Base-by-base conservation (phyloP, 768 basidiomycete genomes). In the Hortiboletus campestris region DNA sequence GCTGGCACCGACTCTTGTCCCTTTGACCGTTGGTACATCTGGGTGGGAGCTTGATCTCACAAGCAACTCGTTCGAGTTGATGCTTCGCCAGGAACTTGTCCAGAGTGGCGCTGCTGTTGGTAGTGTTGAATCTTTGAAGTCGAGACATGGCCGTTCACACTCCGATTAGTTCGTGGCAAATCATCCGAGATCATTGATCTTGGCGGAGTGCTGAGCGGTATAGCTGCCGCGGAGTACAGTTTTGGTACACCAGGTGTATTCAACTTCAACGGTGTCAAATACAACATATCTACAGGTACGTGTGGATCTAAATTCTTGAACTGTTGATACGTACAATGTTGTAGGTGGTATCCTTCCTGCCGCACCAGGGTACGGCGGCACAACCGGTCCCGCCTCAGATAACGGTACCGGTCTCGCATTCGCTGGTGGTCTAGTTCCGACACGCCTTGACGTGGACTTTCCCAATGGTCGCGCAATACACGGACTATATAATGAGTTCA, bases 231-330 rank as follows among this genome's bases (percentile, higher is more conserved):
- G 5, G 14, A 58, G 12, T 56, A 40, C 25, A 59, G 31, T 36
- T 49, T 45, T 9, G 57, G 57, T 25, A 14, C 11, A 12, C 29
- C 53, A 0, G 64, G 63, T 4, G 49, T 59, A 22, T 42, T 55
- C 10, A 39, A 52, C 14, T 65, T 64, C 28, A 65, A 65, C n/a
- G 57, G 57, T 16, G 63, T 19, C 36, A 32, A 50, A 16, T 65
- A 65, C 25, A 61, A 64, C 17, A 3, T 58, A 10, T 64, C 63
- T 1, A 59, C 60, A 3, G 60, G 60, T 59, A 31, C 7, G 59
- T 31, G 7, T 6, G 3, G 6, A 16, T 25, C 31, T 4, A n/a
- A 17, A 22, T 31, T 36, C 3, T 19, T n/a, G 7, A 2, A n/a
- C 1, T 16, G 11, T 19, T 42, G 43, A 53, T 53, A n/a, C 5